phyloP scores from a whole-genome alignment of 257 asterid genomes.

The Ehretia macrophylla region DNA sequence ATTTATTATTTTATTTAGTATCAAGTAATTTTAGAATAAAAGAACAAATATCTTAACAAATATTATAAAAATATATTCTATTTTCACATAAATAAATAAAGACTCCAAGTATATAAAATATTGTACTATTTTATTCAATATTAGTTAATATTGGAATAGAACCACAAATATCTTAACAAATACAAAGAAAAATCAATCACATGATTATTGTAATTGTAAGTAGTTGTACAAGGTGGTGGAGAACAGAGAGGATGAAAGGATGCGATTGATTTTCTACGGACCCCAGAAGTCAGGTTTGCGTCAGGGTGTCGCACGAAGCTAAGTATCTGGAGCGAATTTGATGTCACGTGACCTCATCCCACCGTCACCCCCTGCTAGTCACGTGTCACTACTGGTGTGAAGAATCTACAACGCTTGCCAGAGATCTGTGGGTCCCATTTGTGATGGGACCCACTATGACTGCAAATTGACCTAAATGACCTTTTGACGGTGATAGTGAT shows the following conservation, averaged over 20 bases:
- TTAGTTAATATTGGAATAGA: too few species aligned
- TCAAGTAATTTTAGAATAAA: too few species aligned
- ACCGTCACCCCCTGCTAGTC: slow-evolving; percentile 36
- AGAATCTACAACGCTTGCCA: background rate
- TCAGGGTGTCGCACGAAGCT: slow-evolving; percentile 1
- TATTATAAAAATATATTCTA: too few species aligned
- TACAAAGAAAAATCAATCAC: too few species aligned
- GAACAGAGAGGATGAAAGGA: slow-evolving; percentile 17
- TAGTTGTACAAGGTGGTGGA: background rate
- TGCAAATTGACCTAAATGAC: background rate
- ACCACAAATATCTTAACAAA: too few species aligned
- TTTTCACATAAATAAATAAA: too few species aligned
- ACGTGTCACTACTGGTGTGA: slow-evolving; percentile 20
- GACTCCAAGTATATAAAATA: too few species aligned
- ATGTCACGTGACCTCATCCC: slow-evolving; percentile 44
- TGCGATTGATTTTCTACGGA: background rate
- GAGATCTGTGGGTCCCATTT: background rate
- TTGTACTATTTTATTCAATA: too few species aligned
- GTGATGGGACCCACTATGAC: background rate
- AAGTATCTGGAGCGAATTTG: slow-evolving; percentile 10
- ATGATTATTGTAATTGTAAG: too few species aligned
- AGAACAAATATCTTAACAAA: too few species aligned
- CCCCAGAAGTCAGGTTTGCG: too few species aligned
- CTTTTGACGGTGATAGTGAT: slow-evolving; percentile 1
- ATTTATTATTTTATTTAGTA: too few species aligned